phyloP scores from a whole-genome alignment of 495 filamentous ascomycete species.

The Echria macrotheca region DNA sequence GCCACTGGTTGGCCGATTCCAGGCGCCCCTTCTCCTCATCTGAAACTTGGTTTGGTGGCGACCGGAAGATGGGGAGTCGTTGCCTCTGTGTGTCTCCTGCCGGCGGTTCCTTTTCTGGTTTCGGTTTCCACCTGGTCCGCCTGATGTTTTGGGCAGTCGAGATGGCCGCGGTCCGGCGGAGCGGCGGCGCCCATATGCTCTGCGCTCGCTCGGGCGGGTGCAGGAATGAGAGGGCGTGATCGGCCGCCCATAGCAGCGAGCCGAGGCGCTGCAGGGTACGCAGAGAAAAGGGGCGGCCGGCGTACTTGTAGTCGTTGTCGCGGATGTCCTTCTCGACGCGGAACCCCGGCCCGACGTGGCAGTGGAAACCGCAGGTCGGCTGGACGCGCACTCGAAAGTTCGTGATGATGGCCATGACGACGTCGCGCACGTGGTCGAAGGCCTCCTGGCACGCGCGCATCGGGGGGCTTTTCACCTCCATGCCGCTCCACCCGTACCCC shows the following conservation, averaged over 20 bases:
- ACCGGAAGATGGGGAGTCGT: not conserved
- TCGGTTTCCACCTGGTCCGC: not conserved
- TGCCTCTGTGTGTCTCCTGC: not conserved
- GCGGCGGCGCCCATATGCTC: not conserved
- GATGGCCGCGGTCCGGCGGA: not conserved
- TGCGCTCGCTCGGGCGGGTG: conserved; percentile 15
- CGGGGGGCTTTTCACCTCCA: conserved; percentile 1
- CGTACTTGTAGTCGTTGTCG: not conserved
- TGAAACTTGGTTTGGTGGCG: too few species aligned
- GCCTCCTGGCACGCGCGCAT: not conserved
- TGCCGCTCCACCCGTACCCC: not conserved
- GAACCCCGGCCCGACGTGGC: conserved; percentile 2
- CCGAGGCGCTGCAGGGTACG: not conserved
- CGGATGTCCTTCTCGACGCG: not conserved
- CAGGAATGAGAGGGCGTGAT: conserved; percentile 8
- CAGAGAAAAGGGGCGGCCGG: not conserved
- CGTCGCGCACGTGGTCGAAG: not conserved
- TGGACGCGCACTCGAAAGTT: not conserved
- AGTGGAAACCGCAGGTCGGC: not conserved
- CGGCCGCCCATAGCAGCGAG: conserved; percentile 14
- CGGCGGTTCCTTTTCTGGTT: not conserved
- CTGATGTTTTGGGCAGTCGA: not conserved
- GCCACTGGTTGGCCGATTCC: not conserved
- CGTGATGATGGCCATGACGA: not conserved
- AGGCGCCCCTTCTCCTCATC: not conserved